Conservation (phyloP, 2,329 filamentous ascomycete species). For the Ceratocystis eucalypticola region DNA sequence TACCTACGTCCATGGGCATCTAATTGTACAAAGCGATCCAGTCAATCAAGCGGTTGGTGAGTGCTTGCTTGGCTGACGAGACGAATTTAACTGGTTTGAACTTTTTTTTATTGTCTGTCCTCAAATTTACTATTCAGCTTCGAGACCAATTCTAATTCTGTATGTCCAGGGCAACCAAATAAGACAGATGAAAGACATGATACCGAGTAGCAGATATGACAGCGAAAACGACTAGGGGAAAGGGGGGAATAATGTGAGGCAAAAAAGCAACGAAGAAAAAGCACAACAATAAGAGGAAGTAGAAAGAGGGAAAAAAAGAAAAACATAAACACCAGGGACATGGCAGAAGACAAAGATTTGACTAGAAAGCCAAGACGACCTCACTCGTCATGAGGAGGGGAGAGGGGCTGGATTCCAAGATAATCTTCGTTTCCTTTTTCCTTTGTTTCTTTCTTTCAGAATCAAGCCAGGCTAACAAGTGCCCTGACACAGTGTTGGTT, state of each 20-base stretch:
- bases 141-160: background rate
- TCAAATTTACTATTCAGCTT: background rate
- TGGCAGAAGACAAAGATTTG: background rate
- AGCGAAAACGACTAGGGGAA: background rate
- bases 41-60: too few relatives aligned
- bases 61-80: background rate
- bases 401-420: background rate
- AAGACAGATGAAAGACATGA: background rate
- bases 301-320: background rate
- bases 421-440: background rate
- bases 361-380: background rate
- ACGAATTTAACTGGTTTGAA: background rate
- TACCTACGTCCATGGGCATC: too few relatives aligned
- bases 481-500: background rate
- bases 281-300: background rate
- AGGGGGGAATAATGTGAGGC: background rate
- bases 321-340: background rate
- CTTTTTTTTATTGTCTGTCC: background rate
- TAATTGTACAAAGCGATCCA: too few relatives aligned
- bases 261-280: background rate
- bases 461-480: background rate
- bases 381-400: background rate
- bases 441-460: background rate
- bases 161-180: background rate
- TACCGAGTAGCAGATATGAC: background rate